phyloP scores from a whole-genome alignment of 163 green algal genomes.

The Prototheca wickerhamii region DNA sequence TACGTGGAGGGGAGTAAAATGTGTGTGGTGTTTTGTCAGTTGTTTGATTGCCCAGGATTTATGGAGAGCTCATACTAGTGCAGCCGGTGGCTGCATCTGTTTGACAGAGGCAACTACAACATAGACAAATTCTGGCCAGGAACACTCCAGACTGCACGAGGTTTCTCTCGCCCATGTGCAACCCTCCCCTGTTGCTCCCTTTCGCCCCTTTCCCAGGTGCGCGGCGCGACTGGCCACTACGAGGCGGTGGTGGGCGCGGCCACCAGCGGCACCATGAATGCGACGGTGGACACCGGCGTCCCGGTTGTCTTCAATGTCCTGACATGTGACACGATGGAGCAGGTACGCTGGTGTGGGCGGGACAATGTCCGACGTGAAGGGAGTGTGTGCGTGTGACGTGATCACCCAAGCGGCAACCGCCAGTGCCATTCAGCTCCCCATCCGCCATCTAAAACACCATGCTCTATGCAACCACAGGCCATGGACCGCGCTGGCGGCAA shows the following conservation, averaged over 20 bases:
- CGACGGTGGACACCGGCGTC: conserved; percentile 66
- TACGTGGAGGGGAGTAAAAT: conserved; percentile 13
- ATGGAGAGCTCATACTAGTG: background rate
- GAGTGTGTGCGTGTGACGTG: no score
- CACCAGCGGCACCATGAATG: conserved; percentile 67
- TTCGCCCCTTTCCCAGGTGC: conserved; percentile 48
- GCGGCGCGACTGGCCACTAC: conserved; percentile 91
- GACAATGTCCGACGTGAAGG: no score
- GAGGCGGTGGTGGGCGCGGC: conserved; percentile 83
- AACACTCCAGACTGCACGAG: no score
- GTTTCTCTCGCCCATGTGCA: no score
- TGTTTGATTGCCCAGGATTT: background rate
- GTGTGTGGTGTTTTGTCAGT: background rate
- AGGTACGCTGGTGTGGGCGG: conserved; percentile 30
- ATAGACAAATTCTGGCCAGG: no score
- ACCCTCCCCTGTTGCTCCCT: no score
- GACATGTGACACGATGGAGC: conserved; percentile 93
- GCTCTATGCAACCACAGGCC: conserved; percentile 44
- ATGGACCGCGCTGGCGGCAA: conserved; percentile 92
- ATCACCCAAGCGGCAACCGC: no score
- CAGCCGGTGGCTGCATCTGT: background rate
- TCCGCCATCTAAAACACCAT: background rate
- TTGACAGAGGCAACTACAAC: background rate
- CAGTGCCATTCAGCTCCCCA: background rate
- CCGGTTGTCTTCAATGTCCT: conserved; percentile 96